Evolutionary conservation across 176 grass and related monocot species (phyloP), one percentile per base, ranked within the genome.

Genomic region (Typha latifolia): DNA sequence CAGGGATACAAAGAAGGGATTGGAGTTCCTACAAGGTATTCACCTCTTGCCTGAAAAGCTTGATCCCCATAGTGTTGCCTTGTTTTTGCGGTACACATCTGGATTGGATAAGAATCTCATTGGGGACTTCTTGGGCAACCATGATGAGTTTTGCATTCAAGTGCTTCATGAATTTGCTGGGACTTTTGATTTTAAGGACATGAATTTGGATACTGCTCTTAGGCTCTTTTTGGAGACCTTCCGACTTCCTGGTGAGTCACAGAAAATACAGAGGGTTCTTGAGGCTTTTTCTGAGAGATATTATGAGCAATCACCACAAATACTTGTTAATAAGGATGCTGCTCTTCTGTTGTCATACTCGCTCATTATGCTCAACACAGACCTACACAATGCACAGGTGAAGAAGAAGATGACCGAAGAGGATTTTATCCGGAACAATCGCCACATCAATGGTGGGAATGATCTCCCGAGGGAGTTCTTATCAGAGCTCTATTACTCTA

Each of bases 331-430:
- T 51, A 89, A 76, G 62, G 94, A 97, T 84, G 83, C 94, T 59
- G 94, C 94, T 56, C 76, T 97, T 49, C 75, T 97, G 34, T 51
- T 97, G 49, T 91, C 94, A 56, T 97, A 97, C 78, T 97, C 94
- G 31, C 78, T 97, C 67, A 97, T 97, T 78, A 11, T 97, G 94
- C 89, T 97, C 20, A 97, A 97, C 72, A 97, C 94, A 4, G 94
- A 97, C 74, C 94, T 90, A 32, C 94, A 97, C 76, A 97, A 97
- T 85, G 66, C 86, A 69, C 82, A 82, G 81, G 94, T 97, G 32
- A 97, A 92, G 73, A 97, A 92, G 79, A 97, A 97, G 82, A 97
- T 97, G 94, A 92, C 94, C 24, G 94, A 97, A 84, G 94, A 97
- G 72, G 94, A 97, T 62, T 97, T 97, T 75, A 87, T 97, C 49